Evolutionary conservation across 805 yeast species (phyloP).

Genomic region (Brettanomyces bruxellensis): DNA sequence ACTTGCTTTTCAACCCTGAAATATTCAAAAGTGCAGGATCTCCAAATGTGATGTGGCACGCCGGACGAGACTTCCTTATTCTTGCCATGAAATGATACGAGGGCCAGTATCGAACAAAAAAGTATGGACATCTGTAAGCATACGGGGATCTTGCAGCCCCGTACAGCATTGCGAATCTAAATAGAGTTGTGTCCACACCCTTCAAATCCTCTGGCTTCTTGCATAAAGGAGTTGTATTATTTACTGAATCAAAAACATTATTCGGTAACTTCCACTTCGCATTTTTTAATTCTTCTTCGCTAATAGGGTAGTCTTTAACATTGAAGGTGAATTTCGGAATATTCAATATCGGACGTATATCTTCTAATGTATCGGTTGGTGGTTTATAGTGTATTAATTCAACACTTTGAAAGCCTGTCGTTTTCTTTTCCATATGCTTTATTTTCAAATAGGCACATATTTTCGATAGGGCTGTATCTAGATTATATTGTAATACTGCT

Average conservation of each 20-base stretch:
- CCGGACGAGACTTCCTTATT: constrained; percentile 26
- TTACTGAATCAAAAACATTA: constrained; percentile 8
- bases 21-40: constrained; percentile 27
- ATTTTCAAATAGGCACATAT: too few relatives aligned
- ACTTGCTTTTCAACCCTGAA: constrained; percentile 3
- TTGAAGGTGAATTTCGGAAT: constrained; percentile 6
- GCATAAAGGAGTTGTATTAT: constrained; percentile 8
- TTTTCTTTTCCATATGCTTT: too few relatives aligned
- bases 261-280: constrained; percentile 11
- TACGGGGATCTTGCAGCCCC: constrained; percentile 5
- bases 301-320: background rate
- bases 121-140: constrained; percentile 14
- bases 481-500: too few relatives aligned
- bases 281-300: constrained; percentile 6
- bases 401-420: background rate
- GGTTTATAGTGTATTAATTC: too few relatives aligned
- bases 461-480: too few relatives aligned
- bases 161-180: constrained; percentile 4
- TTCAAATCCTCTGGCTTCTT: constrained; percentile 8
- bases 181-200: constrained; percentile 18
- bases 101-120: constrained; percentile 16
- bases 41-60: constrained; percentile 23
- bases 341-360: constrained; percentile 1
- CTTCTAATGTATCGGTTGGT: too few relatives aligned
- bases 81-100: constrained; percentile 14